Conservation (phyloP, 345 rosid species). For the Lumnitzera littorea region DNA sequence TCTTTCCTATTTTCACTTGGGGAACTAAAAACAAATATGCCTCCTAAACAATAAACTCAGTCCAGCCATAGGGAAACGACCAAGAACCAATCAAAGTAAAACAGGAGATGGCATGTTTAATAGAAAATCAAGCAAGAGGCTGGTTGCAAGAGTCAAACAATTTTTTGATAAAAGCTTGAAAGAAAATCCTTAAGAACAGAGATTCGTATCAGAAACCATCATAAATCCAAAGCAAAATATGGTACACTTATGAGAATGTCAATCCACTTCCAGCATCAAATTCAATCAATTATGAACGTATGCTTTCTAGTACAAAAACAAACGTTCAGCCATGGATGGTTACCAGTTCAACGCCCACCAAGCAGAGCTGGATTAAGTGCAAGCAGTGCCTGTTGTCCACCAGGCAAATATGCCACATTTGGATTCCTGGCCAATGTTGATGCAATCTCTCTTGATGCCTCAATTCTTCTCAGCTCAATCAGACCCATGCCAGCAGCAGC, state of each 20-base stretch:
- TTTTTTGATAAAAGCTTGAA: no score
- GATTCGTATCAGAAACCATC: no score
- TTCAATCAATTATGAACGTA: background rate
- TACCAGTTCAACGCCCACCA: slow-evolving; percentile 34
- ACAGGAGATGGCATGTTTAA: no score
- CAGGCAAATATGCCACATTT: slow-evolving; percentile 80
- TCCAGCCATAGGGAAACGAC: no score
- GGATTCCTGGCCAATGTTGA: slow-evolving; percentile 82
- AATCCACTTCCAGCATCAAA: background rate
- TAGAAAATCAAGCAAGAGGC: no score
- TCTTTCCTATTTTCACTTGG: background rate
- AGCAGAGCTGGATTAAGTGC: slow-evolving; percentile 47
- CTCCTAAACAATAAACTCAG: no score
- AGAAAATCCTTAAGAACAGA: no score
- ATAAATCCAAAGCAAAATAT: no score
- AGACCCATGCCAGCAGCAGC: slow-evolving; percentile 73
- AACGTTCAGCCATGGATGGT: background rate
- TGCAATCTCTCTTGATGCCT: slow-evolving; percentile 93
- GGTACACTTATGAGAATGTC: background rate
- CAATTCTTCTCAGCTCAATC: slow-evolving; percentile 95
- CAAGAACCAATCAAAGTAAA: no score
- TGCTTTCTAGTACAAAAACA: background rate
- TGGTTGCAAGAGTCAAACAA: no score
- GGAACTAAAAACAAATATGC: no score
- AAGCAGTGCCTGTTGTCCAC: slow-evolving; percentile 78